Evolutionary conservation across 306 rosid species (phyloP).

Genomic region (Morella rubra): DNA sequence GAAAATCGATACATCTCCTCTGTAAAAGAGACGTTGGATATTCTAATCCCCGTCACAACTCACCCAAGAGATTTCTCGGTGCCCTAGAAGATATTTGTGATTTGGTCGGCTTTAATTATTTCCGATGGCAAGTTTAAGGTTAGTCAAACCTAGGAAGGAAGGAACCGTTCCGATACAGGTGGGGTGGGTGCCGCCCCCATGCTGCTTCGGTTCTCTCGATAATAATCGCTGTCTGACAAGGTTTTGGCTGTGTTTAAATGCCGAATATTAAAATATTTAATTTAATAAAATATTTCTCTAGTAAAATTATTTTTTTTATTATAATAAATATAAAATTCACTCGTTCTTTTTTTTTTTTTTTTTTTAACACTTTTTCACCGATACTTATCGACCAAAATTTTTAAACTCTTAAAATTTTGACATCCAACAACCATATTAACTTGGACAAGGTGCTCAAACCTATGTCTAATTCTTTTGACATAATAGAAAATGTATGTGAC

Average conservation of each 20-base stretch:
- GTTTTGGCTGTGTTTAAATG: neutral
- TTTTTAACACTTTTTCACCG: no score
- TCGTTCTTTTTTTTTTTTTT: no score
- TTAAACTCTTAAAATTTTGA: no score
- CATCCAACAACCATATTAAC: no score
- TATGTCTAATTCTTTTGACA: no score
- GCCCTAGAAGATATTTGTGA: slow-evolving; percentile 28
- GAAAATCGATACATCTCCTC: slow-evolving; percentile 1
- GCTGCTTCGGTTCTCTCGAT: neutral
- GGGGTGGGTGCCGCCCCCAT: neutral
- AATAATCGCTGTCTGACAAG: neutral
- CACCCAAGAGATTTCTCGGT: slow-evolving; percentile 23
- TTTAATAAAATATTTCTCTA: no score
- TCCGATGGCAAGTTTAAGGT: slow-evolving; percentile 5
- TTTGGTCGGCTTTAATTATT: slow-evolving; percentile 42
- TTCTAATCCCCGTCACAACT: slow-evolving; percentile 20
- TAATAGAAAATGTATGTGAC: no score
- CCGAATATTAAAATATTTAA: no score
- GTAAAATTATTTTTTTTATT: no score
- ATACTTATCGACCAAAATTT: no score
- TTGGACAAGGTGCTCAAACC: no score
- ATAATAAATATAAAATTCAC: no score
- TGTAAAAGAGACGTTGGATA: neutral
- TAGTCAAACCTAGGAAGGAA: slow-evolving; percentile 14
- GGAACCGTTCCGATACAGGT: slow-evolving; percentile 4